Percentiles rank a stretch among this genome's conserved stretches.
Evolutionary conservation across 2,329 filamentous ascomycete species (phyloP).

Genomic region (Myriosclerotinia duriaeana): DNA sequence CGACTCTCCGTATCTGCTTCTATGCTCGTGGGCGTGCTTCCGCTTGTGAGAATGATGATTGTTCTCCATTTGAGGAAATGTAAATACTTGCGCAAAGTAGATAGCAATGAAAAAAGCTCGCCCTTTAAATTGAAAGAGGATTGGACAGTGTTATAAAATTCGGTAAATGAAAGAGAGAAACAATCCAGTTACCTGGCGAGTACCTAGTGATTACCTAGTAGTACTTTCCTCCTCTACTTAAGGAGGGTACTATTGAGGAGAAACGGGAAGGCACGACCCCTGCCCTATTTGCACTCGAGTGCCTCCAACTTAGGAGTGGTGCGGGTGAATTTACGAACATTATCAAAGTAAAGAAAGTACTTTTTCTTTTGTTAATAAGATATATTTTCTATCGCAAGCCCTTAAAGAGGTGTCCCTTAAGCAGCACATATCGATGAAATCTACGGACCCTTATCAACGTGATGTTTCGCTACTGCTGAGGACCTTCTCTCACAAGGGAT

Average conservation of each 20-base stretch:
- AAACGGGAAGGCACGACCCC: not conserved
- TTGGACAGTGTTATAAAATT: not conserved
- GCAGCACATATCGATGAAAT: not conserved
- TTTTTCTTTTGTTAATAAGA: not conserved
- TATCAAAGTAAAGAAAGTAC: not conserved
- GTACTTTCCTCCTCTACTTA: not conserved
- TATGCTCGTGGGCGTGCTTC: not conserved
- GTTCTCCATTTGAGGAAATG: slow-evolving; percentile 8
- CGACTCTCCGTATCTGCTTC: not conserved
- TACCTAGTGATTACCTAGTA: not conserved
- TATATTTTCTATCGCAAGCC: no score
- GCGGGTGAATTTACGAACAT: not conserved
- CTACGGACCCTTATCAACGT: no score
- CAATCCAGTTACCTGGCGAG: not conserved
- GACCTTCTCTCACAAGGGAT: not conserved
- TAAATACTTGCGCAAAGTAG: not conserved
- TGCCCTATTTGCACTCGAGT: not conserved
- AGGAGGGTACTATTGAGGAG: not conserved
- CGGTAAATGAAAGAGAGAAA: not conserved
- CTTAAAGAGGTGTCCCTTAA: not conserved
- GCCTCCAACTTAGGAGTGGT: not conserved
- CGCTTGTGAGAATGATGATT: slow-evolving; percentile 22
- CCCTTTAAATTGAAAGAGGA: not conserved
- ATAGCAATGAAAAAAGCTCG: slow-evolving; percentile 10
- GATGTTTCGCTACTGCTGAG: not conserved